Conservation (phyloP, 768 basidiomycete species). For the Baorangia bicolor region DNA sequence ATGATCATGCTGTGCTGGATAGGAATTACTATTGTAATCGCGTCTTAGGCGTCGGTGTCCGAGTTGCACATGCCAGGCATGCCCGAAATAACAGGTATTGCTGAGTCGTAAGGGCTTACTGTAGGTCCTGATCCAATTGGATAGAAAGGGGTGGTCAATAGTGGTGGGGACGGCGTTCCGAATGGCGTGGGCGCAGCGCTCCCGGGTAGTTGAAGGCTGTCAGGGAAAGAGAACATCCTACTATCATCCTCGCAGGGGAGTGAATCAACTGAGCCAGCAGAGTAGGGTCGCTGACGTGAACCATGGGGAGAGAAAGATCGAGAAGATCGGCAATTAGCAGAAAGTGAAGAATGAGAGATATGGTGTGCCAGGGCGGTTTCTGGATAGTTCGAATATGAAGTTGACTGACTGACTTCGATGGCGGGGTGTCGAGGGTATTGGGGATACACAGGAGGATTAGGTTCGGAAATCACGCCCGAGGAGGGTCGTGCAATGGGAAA, state of each 20-base stretch:
- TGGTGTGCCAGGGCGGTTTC: constrained; percentile 10
- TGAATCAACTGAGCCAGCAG: constrained; percentile 20
- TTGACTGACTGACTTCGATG: constrained; percentile 10
- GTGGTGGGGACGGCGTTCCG: constrained; percentile 24
- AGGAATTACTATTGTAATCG: constrained; percentile 4
- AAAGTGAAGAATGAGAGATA: constrained; percentile 9
- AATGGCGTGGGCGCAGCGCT: constrained; percentile 11
- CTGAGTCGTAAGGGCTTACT: constrained; percentile 5
- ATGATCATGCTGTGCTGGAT: constrained; percentile 2
- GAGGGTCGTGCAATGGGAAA: constrained; percentile 8
- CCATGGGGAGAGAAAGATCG: constrained; percentile 7
- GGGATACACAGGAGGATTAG: constrained; percentile 11
- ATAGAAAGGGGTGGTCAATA: constrained; percentile 32
- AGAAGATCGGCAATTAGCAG: constrained; percentile 7
- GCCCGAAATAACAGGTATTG: constrained; percentile 12
- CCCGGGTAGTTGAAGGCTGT: constrained; percentile 6
- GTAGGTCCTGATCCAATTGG: constrained; percentile 16
- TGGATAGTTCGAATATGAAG: constrained; percentile 18
- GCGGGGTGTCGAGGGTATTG: constrained; percentile 14
- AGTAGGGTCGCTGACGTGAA: constrained; percentile 18
- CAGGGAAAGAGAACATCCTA: constrained; percentile 12
- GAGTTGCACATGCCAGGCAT: constrained; percentile 19
- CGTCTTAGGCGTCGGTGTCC: constrained; percentile 7
- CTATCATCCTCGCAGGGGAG: constrained; percentile 12
- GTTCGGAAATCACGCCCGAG: constrained; percentile 7